Evolutionary conservation across 257 asterid species (phyloP), one percentile per base, ranked within the genome.

Genomic region (Striga asiatica): DNA sequence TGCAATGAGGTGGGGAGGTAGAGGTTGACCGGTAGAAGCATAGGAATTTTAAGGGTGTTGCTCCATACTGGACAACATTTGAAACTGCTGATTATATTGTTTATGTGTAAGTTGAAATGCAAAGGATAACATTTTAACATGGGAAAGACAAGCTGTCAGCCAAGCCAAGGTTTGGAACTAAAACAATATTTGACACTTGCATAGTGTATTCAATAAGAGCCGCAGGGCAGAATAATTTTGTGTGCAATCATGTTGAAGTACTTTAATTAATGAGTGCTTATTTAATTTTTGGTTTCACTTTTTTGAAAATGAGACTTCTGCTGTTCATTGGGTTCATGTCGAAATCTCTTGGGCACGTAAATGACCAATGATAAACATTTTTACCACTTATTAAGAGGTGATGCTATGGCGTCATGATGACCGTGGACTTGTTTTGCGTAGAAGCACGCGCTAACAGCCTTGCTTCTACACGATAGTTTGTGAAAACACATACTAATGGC

Each of bases 111-210:
- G 21, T 17, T 13, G n/a, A 45, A 35, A 7, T 11, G 56, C 31
- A 1, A 6, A n/a, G 18, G 14, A 13, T 32, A 45, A 34, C 50
- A 35, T 46, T 37, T 29, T 48, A 47, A 54, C 46, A 41, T 60
- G 35, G n/a, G 31, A 45, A 45, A 7, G 12, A 42, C 50, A 17
- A 12, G 31, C 41, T 50, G 25, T 60, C 13, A 14, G n/a, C n/a
- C n/a, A n/a, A n/a, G n/a, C n/a, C n/a, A 58, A 51, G 66, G 19
- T 45, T 24, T 13, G 47, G 58, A 45, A 23, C 45, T 58, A 9
- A 43, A 29, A 39, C 46, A n/a, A 24, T 13, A 54, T 45, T 19
- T 0, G 41, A 58, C 57, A 32, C 38, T 49, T 27, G 46, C 27
- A 16, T 58, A 29, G 18, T 9, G 31, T 10, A 43, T 23, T 47